phyloP scores from a whole-genome alignment of 257 asterid genomes.

The Salvia miltiorrhiza region DNA sequence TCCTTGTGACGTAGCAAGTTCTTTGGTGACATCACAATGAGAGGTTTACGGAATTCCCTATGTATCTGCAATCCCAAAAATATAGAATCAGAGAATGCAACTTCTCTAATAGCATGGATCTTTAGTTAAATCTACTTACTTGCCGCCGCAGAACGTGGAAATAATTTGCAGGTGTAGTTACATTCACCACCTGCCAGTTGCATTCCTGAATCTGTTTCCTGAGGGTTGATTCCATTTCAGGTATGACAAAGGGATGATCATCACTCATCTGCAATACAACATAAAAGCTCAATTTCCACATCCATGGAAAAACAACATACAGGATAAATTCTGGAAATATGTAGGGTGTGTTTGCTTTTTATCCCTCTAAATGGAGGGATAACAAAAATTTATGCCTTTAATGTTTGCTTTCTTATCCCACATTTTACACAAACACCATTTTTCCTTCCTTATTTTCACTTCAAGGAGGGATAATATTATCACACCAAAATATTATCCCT shows the following conservation, averaged over 20 bases:
- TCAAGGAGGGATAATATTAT: no score
- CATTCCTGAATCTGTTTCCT: slow-evolving; percentile 91
- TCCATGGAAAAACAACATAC: neutral
- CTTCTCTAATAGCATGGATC: neutral
- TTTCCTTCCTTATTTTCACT: no score
- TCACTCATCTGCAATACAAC: slow-evolving; percentile 80
- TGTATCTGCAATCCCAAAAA: slow-evolving; percentile 51
- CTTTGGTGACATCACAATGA: slow-evolving; percentile 93
- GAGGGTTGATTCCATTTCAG: slow-evolving; percentile 91
- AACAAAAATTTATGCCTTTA: no score
- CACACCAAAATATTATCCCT: no score
- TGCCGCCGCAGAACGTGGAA: slow-evolving; percentile 95
- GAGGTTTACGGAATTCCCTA: slow-evolving; percentile 95
- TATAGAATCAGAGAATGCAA: slow-evolving; percentile 21
- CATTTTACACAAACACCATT: no score
- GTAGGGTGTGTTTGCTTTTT: no score
- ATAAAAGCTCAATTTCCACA: slow-evolving; percentile 10
- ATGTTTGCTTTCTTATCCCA: no score
- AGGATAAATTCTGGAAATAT: slow-evolving; percentile 3
- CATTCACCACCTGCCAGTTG: slow-evolving; percentile 97
- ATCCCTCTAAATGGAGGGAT: no score
- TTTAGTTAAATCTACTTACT: slow-evolving; percentile 35
- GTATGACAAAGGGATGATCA: slow-evolving; percentile 78
- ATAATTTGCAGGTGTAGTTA: slow-evolving; percentile 94
- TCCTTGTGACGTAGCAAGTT: slow-evolving; percentile 90